Base-by-base conservation (phyloP, 192 early-diverging fungal species). In the Coemansia sp. region DNA sequence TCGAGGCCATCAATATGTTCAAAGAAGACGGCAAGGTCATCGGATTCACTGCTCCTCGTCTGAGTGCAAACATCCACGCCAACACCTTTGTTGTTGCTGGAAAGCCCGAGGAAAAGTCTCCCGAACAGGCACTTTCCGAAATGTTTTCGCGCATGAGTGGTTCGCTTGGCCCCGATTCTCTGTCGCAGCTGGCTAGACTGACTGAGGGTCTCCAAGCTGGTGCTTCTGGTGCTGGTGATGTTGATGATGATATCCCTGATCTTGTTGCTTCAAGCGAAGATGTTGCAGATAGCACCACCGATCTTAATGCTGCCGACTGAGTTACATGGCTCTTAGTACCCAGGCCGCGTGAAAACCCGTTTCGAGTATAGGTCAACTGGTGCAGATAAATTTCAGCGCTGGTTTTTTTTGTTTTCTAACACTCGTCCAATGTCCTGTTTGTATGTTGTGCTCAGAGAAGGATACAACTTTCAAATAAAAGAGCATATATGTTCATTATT, bases 1-100 rank as follows among this genome's bases (percentile, higher is more conserved):
- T 98, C 62, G 96, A 97, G 84, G 91, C 97, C 68, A 92, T 99
- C 82, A 98, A 98, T 89, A 97, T 99, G 92, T 97, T 98, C 86
- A 92, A 87, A 83, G 87, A 88, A 47, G 89, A 96, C 69, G 94
- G 94, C 68, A 90, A 87, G 75, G 89, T 98, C 62, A 84, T 95
- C 68, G 91, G 97, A 87, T 98, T 98, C 80, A 74, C 72, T 73
- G 75, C 82, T 27, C 94, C 97, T 59, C 92, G 90, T 72, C 90
- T 74, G 85, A 93, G 73, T 62, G 89, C 92, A 55, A 86, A 92
- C 61, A 72, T 88, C 66, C 75, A 84, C 41, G 84, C 90, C 84
- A 99, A 96, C 91, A 98, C 96, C 74, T 95, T 94, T 80, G 90
- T 92, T 56, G 90, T 99, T 85, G 84, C 90, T 67, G 97, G 97